Evolutionary conservation across 306 rosid genomes (phyloP).

Genomic region (Styphnolobium japonicum): DNA sequence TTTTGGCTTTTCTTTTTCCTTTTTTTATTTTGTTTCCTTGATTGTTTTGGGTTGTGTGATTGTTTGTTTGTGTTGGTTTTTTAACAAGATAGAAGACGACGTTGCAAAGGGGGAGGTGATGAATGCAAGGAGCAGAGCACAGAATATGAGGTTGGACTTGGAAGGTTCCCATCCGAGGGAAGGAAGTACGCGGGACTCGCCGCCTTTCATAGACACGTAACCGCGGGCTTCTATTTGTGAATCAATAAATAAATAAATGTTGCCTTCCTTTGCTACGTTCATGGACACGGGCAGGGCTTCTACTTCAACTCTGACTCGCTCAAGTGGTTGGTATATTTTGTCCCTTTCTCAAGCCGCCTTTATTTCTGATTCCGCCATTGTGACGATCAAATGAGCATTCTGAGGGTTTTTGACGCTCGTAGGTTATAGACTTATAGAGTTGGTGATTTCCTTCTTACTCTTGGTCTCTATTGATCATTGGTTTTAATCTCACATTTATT

Average conservation of each 20-base stretch:
- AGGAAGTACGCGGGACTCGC: conserved; percentile 9
- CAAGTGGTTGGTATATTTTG: neutral
- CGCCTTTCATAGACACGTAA: neutral
- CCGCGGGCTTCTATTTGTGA: neutral
- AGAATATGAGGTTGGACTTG: neutral
- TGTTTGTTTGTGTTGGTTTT: neutral
- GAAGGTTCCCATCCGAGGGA: neutral
- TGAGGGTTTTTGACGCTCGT: neutral
- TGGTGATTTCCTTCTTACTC: neutral
- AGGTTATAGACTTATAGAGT: too few species aligned
- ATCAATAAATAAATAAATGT: neutral
- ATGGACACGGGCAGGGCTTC: neutral
- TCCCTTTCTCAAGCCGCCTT: neutral
- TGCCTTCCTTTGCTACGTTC: neutral
- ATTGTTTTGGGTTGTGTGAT: neutral
- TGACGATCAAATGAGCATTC: neutral
- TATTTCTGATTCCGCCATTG: neutral
- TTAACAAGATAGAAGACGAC: neutral
- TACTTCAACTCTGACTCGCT: neutral
- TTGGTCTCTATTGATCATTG: too few species aligned
- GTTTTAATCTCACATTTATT: neutral
- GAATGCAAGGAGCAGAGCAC: neutral
- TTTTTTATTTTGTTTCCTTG: neutral
- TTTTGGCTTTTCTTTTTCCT: neutral
- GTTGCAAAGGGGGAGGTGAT: neutral